A percentile compares a stretch with the other conserved stretches of the same genome.
Evolutionary conservation across 2,329 filamentous ascomycete species (phyloP).

Genomic region (Cylindrodendrum hubeiense): DNA sequence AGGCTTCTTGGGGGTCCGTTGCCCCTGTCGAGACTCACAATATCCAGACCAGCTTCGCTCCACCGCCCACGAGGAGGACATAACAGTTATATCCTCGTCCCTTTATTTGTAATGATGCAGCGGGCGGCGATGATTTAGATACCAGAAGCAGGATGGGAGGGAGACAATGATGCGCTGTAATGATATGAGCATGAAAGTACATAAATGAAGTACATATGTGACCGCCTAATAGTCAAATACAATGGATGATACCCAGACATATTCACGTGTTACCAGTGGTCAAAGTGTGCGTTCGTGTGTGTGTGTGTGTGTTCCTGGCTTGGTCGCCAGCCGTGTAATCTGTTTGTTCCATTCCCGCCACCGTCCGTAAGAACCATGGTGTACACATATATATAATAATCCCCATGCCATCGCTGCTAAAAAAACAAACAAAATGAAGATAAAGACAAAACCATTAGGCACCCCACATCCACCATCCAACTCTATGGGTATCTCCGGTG

Average conservation of each 20-base stretch:
- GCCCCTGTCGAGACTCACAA: constrained; percentile 51
- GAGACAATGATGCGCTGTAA: neutral
- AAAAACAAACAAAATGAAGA: constrained; percentile 27
- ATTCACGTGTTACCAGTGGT: neutral
- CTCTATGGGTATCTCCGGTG: constrained; percentile 41
- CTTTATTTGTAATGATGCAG: constrained; percentile 3
- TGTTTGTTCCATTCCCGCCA: constrained; percentile 24
- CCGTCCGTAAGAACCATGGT: constrained; percentile 27
- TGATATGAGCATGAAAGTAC: neutral
- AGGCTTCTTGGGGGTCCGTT: constrained; percentile 40
- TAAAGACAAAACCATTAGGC: constrained; percentile 14
- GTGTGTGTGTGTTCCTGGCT: neutral
- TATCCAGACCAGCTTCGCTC: constrained; percentile 55
- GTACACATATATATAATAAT: constrained; percentile 18
- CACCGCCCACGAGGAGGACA: constrained; percentile 48
- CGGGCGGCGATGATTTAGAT: neutral
- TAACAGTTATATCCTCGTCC: neutral
- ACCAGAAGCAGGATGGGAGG: neutral
- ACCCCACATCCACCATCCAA: constrained; percentile 37
- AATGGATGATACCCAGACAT: neutral
- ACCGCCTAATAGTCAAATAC: constrained; percentile 1
- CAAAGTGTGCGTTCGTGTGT: neutral
- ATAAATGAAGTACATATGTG: neutral
- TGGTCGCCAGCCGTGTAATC: constrained; percentile 3
- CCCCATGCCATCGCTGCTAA: constrained; percentile 29